Conservation (phyloP, 768 basidiomycete species). For the Gymnopilus dilepis region DNA sequence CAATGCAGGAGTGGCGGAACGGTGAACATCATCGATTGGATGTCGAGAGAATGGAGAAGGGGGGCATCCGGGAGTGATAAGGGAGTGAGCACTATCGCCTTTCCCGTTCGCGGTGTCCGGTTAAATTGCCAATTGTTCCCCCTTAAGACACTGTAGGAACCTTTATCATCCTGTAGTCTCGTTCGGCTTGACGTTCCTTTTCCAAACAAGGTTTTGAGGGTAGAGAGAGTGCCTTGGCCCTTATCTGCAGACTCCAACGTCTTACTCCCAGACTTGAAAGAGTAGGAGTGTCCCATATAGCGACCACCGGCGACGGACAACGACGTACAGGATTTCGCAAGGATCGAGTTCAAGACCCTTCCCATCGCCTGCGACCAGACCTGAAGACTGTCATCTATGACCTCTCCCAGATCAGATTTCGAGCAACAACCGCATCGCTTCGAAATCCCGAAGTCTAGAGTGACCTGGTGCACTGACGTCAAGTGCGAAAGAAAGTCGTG, state of each 20-base stretch:
- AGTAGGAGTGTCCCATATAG: constrained; percentile 28
- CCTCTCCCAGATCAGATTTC: constrained; percentile 17
- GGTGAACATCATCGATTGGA: constrained; percentile 30
- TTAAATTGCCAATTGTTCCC: constrained; percentile 28
- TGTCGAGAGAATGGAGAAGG: constrained; percentile 19
- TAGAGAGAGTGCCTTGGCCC: constrained; percentile 5
- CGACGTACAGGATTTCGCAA: constrained; percentile 22
- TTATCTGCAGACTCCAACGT: background rate
- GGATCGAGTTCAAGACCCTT: constrained; percentile 21
- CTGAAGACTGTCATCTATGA: constrained; percentile 21
- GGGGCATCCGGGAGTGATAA: constrained; percentile 9
- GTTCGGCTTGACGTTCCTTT: constrained; percentile 13
- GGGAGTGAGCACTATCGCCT: constrained; percentile 22
- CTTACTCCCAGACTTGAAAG: constrained; percentile 18
- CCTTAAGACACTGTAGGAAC: constrained; percentile 16
- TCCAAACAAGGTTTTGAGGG: constrained; percentile 15
- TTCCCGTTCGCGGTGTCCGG: constrained; percentile 17
- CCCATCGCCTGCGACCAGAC: constrained; percentile 29
- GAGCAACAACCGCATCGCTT: constrained; percentile 28
- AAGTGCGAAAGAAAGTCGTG: constrained; percentile 18
- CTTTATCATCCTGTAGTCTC: constrained; percentile 2
- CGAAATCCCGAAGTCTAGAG: constrained; percentile 20
- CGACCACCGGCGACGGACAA: constrained; percentile 24
- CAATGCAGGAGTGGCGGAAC: constrained; percentile 32
- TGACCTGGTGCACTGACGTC: constrained; percentile 17